Evolutionary conservation across 306 rosid species (phyloP).

Genomic region (Fragaria iinumae): DNA sequence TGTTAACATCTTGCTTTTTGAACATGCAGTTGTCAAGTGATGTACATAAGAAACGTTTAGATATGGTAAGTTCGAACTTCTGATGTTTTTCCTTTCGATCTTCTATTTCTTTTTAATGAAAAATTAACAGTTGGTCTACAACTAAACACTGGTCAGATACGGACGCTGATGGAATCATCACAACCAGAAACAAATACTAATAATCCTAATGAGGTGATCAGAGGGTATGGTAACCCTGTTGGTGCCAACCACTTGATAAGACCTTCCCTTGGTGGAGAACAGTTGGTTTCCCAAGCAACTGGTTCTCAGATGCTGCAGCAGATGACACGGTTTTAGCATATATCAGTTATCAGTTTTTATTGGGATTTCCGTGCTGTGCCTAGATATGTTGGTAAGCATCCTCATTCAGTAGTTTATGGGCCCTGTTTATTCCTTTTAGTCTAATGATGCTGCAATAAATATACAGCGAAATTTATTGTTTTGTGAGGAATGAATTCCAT

Average conservation of each 20-base stretch:
- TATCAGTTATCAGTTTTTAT: constrained; percentile 11
- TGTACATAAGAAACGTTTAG: constrained; percentile 78
- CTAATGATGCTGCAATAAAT: neutral
- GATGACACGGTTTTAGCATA: constrained; percentile 34
- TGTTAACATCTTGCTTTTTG: constrained; percentile 21
- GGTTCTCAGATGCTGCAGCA: constrained; percentile 56
- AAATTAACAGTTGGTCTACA: constrained; percentile 20
- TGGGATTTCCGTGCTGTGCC: constrained; percentile 17
- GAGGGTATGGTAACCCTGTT: constrained; percentile 64
- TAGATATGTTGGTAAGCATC: constrained; percentile 32
- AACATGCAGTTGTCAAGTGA: constrained; percentile 64
- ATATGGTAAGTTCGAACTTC: constrained; percentile 55
- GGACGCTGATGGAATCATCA: constrained; percentile 65
- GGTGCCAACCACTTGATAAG: constrained; percentile 44
- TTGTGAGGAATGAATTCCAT: neutral
- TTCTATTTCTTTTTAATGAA: constrained; percentile 18
- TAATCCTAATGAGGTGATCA: constrained; percentile 59
- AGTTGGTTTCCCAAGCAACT: constrained; percentile 46
- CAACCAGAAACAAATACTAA: constrained; percentile 44
- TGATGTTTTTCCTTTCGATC: constrained; percentile 21
- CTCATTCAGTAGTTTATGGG: neutral
- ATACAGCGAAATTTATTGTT: neutral
- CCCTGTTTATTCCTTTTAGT: neutral
- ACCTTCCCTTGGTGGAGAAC: constrained; percentile 47
- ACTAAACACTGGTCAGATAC: constrained; percentile 53